A percentile compares a stretch with the other conserved stretches of the same genome.
These are phyloP conservation scores for Sicyos edulis DNA, from an alignment of 306 rosid genomes.

Conservation along the genomic window DNA sequence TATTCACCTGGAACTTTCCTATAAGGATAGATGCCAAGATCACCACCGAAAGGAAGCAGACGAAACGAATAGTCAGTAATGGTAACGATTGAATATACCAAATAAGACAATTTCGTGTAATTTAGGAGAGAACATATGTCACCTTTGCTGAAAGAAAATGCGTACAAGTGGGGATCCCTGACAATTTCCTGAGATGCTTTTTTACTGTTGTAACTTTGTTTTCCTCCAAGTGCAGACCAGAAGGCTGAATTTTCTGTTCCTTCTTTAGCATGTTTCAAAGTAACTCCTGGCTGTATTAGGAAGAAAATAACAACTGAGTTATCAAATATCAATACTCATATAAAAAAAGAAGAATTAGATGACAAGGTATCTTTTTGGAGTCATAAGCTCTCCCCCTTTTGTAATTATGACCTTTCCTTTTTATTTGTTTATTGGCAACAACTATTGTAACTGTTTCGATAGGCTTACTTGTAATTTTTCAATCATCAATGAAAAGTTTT, in stretches of 20 bases:
- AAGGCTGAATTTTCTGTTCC: slow-evolving; percentile 96
- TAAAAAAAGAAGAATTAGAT: no score
- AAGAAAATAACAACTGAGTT: slow-evolving; percentile 18
- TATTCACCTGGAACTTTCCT: slow-evolving; percentile 93
- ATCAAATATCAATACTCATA: no score
- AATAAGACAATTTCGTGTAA: slow-evolving; percentile 22
- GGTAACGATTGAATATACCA: slow-evolving; percentile 11
- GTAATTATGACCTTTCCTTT: no score
- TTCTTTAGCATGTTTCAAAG: slow-evolving; percentile 85
- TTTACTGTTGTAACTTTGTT: slow-evolving; percentile 71
- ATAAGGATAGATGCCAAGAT: slow-evolving; percentile 40
- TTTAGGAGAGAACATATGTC: slow-evolving; percentile 19
- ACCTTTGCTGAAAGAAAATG: slow-evolving; percentile 77
- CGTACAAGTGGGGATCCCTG: slow-evolving; percentile 86
- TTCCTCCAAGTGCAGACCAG: slow-evolving; percentile 96
- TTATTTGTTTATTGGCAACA: no score
- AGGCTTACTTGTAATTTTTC: no score
- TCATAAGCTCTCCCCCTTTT: no score
- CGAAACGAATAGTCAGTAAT: slow-evolving; percentile 32
- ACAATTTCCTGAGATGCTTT: slow-evolving; percentile 51
- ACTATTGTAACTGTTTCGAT: no score
- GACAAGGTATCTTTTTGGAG: no score
- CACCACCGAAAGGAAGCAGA: slow-evolving; percentile 32
- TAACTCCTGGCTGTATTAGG: slow-evolving; percentile 73
- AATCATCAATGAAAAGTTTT: no score